Base-by-base conservation (phyloP, 2,329 filamentous ascomycete genomes). In the Nothophoma quercina region DNA sequence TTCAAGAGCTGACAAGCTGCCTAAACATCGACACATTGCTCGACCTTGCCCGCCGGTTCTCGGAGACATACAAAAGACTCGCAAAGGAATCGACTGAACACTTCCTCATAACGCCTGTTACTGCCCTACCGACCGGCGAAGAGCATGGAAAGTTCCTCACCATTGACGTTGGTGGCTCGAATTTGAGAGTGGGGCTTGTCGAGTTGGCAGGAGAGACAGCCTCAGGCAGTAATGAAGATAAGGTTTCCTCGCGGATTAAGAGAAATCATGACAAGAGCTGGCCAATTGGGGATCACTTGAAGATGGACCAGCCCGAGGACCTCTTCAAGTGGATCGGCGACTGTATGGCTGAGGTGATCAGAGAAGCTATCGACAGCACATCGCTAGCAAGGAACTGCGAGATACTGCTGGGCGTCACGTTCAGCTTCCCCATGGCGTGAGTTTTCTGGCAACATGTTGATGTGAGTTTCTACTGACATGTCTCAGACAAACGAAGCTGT, bases 271-370 rank as follows among this genome's bases (percentile, higher is more conserved):
- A 92, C 69, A 87, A 81, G 59, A 84, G 84, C 46, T 92, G 89
- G 88, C 84, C 88, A 7, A 93, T 93, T 62, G 83, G 83, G 39
- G 85, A 91, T 33, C 84, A 88, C 47, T 75, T 92, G 57, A 91
- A 91, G 68, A 85, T 83, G 71, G 85, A 91, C 61, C 87, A 92
- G 58, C 85, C 88, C 1, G 86, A 91, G 50, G 85, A 87, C 51
- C 77, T 93, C 2, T 95, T 95, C 71, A 75, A 81, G n/a, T 95
- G 90, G 90, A 90, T 95, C 60, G 90, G 90, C 21, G 79, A 83
- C 62, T 89, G 88, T 65, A 90, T 95, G 62, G 88, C 88, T 12
- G 81, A 88, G 55, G 88, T 93, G 3, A 86, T 93, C 13, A 77
- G 76, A 25, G 82, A 86, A 55, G 85, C 83, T 7, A 79, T 81